Evolutionary conservation across 169 alveolate genomes (phyloP).

Genomic region (Sarcocystis neurona): DNA sequence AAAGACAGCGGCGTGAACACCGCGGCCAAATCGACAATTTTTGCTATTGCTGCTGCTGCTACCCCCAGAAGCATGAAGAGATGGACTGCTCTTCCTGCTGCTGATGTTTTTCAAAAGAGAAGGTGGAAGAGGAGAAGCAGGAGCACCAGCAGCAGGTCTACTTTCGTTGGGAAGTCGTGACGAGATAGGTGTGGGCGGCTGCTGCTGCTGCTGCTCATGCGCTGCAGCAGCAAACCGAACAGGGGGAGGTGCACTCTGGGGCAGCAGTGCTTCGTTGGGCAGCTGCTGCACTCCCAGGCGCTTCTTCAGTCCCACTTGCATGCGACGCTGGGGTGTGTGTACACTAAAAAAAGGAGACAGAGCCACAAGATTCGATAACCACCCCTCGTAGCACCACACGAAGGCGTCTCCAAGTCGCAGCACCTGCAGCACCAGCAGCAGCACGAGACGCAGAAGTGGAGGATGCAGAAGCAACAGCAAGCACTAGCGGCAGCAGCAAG

Average conservation of each 20-base stretch:
- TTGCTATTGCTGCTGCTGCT: too few relatives aligned
- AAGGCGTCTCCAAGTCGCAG: slow-evolving; percentile 25
- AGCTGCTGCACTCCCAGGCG: slow-evolving; percentile 28
- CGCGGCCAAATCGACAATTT: too few relatives aligned
- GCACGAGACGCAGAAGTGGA: too few relatives aligned
- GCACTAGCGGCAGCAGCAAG: too few relatives aligned
- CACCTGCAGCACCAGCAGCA: slow-evolving; percentile 3
- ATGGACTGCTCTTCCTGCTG: too few relatives aligned
- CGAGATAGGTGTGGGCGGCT: not conserved
- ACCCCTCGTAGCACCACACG: slow-evolving; percentile 28
- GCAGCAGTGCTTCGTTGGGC: not conserved
- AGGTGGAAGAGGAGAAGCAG: not conserved
- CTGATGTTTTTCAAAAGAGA: too few relatives aligned
- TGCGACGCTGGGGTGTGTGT: slow-evolving; percentile 30
- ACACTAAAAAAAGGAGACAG: slow-evolving; percentile 11
- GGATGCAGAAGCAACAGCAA: too few relatives aligned
- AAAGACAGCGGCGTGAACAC: too few relatives aligned
- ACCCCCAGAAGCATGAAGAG: too few relatives aligned
- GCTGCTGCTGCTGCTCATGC: not conserved
- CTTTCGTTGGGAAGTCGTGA: too few relatives aligned
- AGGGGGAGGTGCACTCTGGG: not conserved
- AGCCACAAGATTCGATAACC: slow-evolving; percentile 11
- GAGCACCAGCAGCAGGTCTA: not conserved
- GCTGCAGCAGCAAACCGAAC: not conserved
- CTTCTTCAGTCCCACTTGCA: slow-evolving; percentile 17